A percentile compares a stretch with the other conserved stretches of the same genome.
Evolutionary conservation across 768 basidiomycete species (phyloP).

Genomic region (Ramaria rubella): DNA sequence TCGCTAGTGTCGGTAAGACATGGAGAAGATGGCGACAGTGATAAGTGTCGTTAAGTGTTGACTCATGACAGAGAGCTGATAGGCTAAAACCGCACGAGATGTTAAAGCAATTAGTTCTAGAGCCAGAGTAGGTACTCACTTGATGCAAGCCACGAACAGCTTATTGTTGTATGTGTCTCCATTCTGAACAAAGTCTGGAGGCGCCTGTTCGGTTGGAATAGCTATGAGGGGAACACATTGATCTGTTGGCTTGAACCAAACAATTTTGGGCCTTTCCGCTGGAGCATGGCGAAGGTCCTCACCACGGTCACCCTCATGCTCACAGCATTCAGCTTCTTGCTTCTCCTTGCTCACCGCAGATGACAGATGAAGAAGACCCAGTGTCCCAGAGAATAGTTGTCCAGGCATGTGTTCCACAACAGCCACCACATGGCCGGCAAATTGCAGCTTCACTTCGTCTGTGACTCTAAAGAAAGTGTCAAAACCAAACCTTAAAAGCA

Average conservation of each 20-base stretch:
- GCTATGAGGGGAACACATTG: conserved; percentile 98
- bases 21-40: too few relatives aligned
- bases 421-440: conserved; percentile 98
- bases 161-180: conserved; percentile 85
- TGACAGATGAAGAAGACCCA: conserved; percentile 90
- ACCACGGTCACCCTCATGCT: conserved; percentile 89
- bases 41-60: too few relatives aligned
- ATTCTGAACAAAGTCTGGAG: conserved; percentile 91
- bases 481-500: conserved; percentile 10
- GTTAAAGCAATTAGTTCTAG: conserved; percentile 26
- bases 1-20: too few relatives aligned
- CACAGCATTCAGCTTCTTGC: conserved; percentile 94
- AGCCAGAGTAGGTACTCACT: conserved; percentile 40
- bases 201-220: conserved; percentile 98
- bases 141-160: conserved; percentile 96
- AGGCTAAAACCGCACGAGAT: conserved; percentile 41
- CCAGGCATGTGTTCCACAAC: conserved; percentile 99
- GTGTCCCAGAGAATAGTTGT: conserved; percentile 94
- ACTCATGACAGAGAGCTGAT: too few relatives aligned
- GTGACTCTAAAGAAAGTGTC: conserved; percentile 58
- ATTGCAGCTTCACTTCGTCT: conserved; percentile 96
- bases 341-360: conserved; percentile 98
- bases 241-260: conserved; percentile 99
- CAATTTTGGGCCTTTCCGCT: conserved; percentile 93
- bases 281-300: conserved; percentile 74